Evolutionary conservation across 495 filamentous ascomycete species (phyloP), one percentile per base, ranked within the genome.

Genomic region (Daldinia loculata): DNA sequence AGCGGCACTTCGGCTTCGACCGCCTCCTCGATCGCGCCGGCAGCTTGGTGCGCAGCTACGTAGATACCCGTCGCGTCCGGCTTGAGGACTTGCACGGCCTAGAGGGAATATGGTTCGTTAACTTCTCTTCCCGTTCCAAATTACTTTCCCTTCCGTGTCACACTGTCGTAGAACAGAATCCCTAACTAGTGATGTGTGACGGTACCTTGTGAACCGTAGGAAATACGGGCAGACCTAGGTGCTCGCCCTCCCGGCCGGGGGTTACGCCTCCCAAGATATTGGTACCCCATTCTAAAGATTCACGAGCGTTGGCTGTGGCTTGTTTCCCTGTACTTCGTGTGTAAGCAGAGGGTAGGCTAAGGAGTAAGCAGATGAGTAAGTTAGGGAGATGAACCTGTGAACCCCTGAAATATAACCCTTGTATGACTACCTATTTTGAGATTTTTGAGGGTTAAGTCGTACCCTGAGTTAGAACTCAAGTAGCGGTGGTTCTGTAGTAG

Each of bases 21-120:
- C 0, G 94, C 93, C 74, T 97, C 92, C 74, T 94, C 90, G 74
- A 97, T 96, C 7, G 94, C 94, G 39, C 80, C 80, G 2, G 89
- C 83, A 6, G 93, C 93, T 66, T 92, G 87, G 57, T 90, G 87
- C 22, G 93, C 93, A 1, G 93, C 89, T 15, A 97, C 93, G 71
- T 93, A 97, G 24, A 97, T 90, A 4, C 89, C 92, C 2, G 94
- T 95, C 5, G 92, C 93, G 79, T 95, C 90, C 2, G 94, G 93
- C 67, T 90, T 92, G 4, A 94, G 82, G 67, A 86, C 80, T 68
- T 92, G 85, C 79, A 92, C 89, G 9, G 94, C 93, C 89, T 92
- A 57, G 22, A 67, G 17, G 29, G 4, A 43, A 34, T 27, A 36
- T 27, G 5, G 0, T 34, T 9, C 24, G 32, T 69, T 51, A 69